These are phyloP conservation scores for Crotalaria pallida DNA, from an alignment of 306 rosid genomes.

Conservation along the genomic window DNA sequence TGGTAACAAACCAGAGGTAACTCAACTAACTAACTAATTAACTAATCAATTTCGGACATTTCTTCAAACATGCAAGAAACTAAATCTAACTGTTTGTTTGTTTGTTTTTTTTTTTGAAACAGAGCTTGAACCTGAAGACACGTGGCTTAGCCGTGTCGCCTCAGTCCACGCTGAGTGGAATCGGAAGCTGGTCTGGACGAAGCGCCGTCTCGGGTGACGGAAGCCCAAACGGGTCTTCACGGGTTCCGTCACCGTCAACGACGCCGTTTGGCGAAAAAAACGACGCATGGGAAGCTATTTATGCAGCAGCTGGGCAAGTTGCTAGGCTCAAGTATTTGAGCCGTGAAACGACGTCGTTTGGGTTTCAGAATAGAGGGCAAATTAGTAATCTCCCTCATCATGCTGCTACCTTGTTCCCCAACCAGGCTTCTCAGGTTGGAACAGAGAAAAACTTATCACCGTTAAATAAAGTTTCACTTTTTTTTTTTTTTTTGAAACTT, in stretches of 20 bases:
- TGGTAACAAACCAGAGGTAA: slow-evolving; percentile 39
- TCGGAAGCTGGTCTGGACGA: slow-evolving; percentile 60
- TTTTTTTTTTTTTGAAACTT: too few species aligned
- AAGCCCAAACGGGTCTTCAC: slow-evolving; percentile 60
- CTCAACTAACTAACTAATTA: neutral
- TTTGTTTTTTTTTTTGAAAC: neutral
- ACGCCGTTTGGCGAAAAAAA: slow-evolving; percentile 45
- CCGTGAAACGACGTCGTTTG: neutral
- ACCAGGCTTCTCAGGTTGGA: slow-evolving; percentile 32
- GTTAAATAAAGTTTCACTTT: too few species aligned
- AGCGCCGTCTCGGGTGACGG: slow-evolving; percentile 48
- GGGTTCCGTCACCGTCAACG: slow-evolving; percentile 63
- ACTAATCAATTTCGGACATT: neutral
- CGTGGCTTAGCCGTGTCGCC: slow-evolving; percentile 57
- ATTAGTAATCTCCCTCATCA: slow-evolving; percentile 10
- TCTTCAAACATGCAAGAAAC: neutral
- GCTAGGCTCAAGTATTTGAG: slow-evolving; percentile 56
- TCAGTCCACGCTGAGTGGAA: slow-evolving; percentile 65
- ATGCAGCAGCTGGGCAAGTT: slow-evolving; percentile 69
- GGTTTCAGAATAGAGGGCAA: slow-evolving; percentile 21
- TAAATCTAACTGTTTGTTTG: neutral
- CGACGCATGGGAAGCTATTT: slow-evolving; percentile 65
- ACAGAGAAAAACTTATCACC: too few species aligned
- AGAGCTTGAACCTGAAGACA: neutral
- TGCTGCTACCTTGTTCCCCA: slow-evolving; percentile 14